phyloP scores from a whole-genome alignment of 768 basidiomycete species.

The Filobasidium floriforme region DNA sequence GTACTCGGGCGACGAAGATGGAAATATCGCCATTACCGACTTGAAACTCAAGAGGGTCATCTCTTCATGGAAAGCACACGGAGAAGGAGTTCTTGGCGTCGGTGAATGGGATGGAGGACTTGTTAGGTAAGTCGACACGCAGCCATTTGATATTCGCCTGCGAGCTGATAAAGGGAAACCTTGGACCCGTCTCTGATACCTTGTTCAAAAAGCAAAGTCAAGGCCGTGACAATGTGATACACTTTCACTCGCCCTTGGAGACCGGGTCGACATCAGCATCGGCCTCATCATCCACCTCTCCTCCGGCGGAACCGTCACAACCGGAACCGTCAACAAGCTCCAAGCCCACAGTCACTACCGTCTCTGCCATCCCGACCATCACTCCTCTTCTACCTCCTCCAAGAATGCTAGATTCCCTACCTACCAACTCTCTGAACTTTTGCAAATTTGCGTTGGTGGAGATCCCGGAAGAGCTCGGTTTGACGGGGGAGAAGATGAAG shows the following conservation, averaged over 20 bases:
- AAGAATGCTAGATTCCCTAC: conserved; percentile 59
- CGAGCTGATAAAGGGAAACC: neutral
- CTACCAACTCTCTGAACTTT: conserved; percentile 88
- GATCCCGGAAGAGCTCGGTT: conserved; percentile 13
- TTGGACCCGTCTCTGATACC: neutral
- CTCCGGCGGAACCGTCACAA: conserved; percentile 51
- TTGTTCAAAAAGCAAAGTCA: conserved; percentile 28
- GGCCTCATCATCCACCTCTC: conserved; percentile 30
- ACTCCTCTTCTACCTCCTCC: conserved; percentile 50
- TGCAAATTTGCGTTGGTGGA: conserved; percentile 73
- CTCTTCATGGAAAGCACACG: conserved; percentile 69
- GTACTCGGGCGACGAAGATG: conserved; percentile 77
- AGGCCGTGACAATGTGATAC: conserved; percentile 41
- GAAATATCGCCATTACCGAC: conserved; percentile 68
- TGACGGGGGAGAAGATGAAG: neutral
- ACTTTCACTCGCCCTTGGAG: conserved; percentile 33
- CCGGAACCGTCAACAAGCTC: conserved; percentile 48
- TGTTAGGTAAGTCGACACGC: conserved; percentile 62
- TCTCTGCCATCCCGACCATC: conserved; percentile 30
- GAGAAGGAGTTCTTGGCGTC: conserved; percentile 60
- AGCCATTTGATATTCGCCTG: neutral
- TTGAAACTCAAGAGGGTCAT: conserved; percentile 67
- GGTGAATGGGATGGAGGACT: conserved; percentile 62
- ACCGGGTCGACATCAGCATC: neutral
- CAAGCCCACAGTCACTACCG: conserved; percentile 47